Base-by-base conservation (phyloP, 768 basidiomycete species). In the Naganishia antarctica region DNA sequence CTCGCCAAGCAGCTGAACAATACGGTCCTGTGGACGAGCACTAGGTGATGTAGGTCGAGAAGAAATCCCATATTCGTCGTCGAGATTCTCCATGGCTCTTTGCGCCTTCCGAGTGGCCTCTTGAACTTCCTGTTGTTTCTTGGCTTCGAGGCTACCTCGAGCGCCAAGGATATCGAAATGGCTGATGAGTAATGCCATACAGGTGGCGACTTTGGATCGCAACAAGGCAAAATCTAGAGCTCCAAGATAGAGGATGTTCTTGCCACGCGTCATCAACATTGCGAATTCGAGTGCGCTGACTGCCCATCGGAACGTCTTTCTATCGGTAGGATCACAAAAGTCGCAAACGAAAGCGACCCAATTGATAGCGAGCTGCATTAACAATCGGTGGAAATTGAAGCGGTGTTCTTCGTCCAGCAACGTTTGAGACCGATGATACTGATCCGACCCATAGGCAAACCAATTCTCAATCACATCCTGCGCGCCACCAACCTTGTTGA, bases 301-400 rank as follows among this genome's bases (percentile, higher is more conserved):
- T 8, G 96, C 93, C 93, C 93, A 98, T 74, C 89, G 88, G 83
- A 99, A 99, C 0, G 91, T 98, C 76, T 87, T 89, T 63, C 91
- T 84, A 76, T 98, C 93, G 34, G 90, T 88, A 8, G 93, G 91
- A 70, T 96, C 90, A 79, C 96, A 99, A 71, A 93, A 90, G 73
- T 97, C 92, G 79, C 91, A 96, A 68, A 98, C 94, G 81, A 99
- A 98, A 46, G 91, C 87, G 34, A 98, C 90, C 94, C 94, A 99
- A 13, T 90, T 88, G 70, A 98, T 97, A 11, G 93, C 91, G 59
- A 98, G 83, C 66, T 86, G 87, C 77, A 93, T 87, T 34, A 97
- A 81, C 3, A 88, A 82, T 7, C 87, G 84, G 73, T 89, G 88
- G 78, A 96, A 94, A 69, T 87, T 86, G 29, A 70, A 69, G 1